Evolutionary conservation across 192 early-diverging fungal species (phyloP).

Genomic region (Podila minutissima): DNA sequence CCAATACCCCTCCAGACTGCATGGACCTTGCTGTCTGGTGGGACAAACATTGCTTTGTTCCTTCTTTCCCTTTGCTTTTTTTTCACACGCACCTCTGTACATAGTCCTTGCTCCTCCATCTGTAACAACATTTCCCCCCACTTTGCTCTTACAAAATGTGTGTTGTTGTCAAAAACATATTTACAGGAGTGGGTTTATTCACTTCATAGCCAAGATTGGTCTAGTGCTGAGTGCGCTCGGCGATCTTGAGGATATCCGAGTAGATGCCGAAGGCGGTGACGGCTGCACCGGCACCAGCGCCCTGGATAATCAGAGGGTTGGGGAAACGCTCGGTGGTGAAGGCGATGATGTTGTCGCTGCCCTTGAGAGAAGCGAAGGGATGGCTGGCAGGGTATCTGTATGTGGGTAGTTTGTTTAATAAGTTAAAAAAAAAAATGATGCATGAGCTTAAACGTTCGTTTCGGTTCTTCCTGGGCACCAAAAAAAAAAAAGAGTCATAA

Average conservation of each 20-base stretch:
- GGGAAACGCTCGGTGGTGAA: conserved; percentile 96
- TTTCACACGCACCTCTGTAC: conserved; percentile 10
- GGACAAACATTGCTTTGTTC: background rate
- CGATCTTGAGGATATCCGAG: conserved; percentile 90
- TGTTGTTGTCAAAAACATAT: too few species aligned
- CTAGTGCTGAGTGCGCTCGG: conserved; percentile 62
- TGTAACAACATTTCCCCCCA: background rate
- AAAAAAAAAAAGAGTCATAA: background rate
- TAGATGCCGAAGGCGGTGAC: conserved; percentile 99
- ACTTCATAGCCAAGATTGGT: background rate
- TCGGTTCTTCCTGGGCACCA: background rate
- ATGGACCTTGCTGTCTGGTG: too few species aligned
- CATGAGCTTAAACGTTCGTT: background rate
- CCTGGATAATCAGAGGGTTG: conserved; percentile 94
- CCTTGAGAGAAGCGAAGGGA: conserved; percentile 96
- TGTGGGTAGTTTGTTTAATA: background rate
- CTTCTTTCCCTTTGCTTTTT: background rate
- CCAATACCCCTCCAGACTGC: background rate
- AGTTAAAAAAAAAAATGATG: background rate
- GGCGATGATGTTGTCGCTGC: conserved; percentile 98
- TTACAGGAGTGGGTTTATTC: too few species aligned
- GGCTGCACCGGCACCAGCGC: conserved; percentile 94
- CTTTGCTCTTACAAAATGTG: background rate
- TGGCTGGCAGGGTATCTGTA: conserved; percentile 83
- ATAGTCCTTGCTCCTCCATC: background rate